Evolutionary conservation across 257 asterid species (phyloP), one percentile per base, ranked within the genome.

Genomic region (Primulina huaijiensis): DNA sequence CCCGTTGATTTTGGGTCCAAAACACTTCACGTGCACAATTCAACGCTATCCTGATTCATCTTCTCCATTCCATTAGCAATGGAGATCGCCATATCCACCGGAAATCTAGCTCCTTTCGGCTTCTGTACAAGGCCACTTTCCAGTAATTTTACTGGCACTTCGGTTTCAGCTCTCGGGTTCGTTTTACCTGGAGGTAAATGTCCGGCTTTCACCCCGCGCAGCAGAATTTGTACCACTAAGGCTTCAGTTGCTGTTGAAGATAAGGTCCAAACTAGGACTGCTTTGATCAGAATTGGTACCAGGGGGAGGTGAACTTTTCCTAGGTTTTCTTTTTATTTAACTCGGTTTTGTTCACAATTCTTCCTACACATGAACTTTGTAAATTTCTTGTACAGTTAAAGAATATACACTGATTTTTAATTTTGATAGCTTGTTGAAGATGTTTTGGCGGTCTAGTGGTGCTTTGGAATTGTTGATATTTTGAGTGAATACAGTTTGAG

Each of bases 271-370:
- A 87, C 93, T 0, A 87, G 79, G 81, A 72, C 91, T 50, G 97
- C 96, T 27, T 87, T 90, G 6, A 89, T 92, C 62, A 83, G 97
- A 74, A 89, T 92, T 66, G 98, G 98, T 14, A 90, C 98, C 11
- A 70, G 98, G 70, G 98, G 97, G 64, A 92, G 98, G 98, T 92
- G 77, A 70, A 62, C 19, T 46, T 46, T 46, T 11, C 60, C 74
- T 74, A 0, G 19, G 55, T n/a, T n/a, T n/a, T n/a, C n/a, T 58
- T 53, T 37, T 71, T 46, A 37, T 27, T 37, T 19, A 30, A 30
- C 34, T 30, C 34, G 2, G 2, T 30, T 30, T n/a, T n/a, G n/a
- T n/a, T n/a, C n/a, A n/a, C n/a, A n/a, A n/a, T n/a, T n/a, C n/a
- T n/a, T n/a, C n/a, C n/a, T n/a, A n/a, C n/a, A n/a, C n/a, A n/a